Conservation (phyloP, 2,329 filamentous ascomycete genomes). For the Exophiala spinifera region DNA sequence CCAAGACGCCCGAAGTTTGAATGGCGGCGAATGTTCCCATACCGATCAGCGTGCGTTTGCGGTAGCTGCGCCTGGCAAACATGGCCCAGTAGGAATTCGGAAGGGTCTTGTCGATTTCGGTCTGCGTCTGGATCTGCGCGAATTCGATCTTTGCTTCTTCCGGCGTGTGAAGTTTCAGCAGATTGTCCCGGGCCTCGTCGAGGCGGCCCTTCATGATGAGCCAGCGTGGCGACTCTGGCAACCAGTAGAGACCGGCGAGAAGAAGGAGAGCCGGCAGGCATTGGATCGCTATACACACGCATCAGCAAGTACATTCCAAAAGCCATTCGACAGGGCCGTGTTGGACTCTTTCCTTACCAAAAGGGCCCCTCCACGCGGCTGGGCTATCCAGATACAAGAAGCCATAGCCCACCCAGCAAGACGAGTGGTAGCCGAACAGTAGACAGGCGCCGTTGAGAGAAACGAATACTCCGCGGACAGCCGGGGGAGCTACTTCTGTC, state of each 20-base stretch:
- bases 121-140: conserved; percentile 27
- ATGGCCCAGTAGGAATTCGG: conserved; percentile 21
- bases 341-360: too few species aligned
- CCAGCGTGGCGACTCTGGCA: conserved; percentile 26
- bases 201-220: conserved; percentile 24
- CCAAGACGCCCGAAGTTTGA: conserved; percentile 34
- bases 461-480: conserved; percentile 16
- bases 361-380: too few species aligned
- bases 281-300: conserved; percentile 19
- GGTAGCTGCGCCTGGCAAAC: conserved; percentile 18
- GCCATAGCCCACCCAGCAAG: conserved; percentile 24
- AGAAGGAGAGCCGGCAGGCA: conserved; percentile 21
- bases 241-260: conserved; percentile 19
- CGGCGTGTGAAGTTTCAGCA: conserved; percentile 19
- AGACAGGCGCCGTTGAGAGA: too few species aligned
- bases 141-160: conserved; percentile 11
- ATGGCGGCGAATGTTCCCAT: conserved; percentile 20
- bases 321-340: too few species aligned
- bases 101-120: conserved; percentile 23
- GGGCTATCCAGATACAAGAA: too few species aligned
- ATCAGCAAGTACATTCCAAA: too few species aligned
- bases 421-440: conserved; percentile 24
- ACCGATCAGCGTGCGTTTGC: conserved; percentile 19
- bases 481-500: conserved; percentile 19
- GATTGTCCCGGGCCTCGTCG: conserved; percentile 20